Percentiles rank a stretch among this genome's conserved stretches.
Evolutionary conservation across 2,329 filamentous ascomycete genomes (phyloP).

Genomic region (Apiospora kogelbergensis): DNA sequence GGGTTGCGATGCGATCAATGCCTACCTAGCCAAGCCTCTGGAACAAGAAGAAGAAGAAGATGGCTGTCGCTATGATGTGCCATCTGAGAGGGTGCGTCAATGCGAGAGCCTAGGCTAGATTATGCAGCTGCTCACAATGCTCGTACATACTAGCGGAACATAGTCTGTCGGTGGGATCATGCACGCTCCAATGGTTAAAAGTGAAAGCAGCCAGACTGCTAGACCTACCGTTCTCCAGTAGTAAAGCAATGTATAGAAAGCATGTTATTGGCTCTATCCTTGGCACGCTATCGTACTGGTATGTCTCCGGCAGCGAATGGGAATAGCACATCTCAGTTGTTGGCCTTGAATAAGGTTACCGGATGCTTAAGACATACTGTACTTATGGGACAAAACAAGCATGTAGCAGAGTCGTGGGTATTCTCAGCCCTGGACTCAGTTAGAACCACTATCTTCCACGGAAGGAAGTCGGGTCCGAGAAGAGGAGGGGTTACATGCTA

Average conservation of each 20-base stretch:
- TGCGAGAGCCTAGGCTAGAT: not conserved
- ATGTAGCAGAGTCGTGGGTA: not conserved
- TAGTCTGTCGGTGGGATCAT: not conserved
- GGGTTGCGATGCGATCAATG: not conserved
- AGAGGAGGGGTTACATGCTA: not conserved
- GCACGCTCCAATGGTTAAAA: not conserved
- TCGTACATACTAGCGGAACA: not conserved
- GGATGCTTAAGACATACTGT: not conserved
- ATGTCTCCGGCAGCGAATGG: not conserved
- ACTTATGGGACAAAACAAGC: not conserved
- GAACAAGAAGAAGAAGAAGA: not conserved
- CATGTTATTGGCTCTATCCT: not conserved
- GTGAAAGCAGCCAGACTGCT: not conserved
- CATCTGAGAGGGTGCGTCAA: constrained; percentile 5
- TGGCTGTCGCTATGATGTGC: constrained; percentile 1
- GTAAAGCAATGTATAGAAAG: not conserved
- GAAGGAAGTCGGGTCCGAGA: not conserved
- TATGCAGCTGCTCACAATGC: constrained; percentile 4
- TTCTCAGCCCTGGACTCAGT: not conserved
- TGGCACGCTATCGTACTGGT: not conserved
- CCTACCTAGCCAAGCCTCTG: not conserved
- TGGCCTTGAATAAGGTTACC: not conserved
- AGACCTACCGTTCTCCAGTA: not conserved
- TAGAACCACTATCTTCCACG: not conserved
- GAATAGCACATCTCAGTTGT: not conserved